Conservation (phyloP, 352 stramenopile species). For the Globisporangium yorkense region DNA sequence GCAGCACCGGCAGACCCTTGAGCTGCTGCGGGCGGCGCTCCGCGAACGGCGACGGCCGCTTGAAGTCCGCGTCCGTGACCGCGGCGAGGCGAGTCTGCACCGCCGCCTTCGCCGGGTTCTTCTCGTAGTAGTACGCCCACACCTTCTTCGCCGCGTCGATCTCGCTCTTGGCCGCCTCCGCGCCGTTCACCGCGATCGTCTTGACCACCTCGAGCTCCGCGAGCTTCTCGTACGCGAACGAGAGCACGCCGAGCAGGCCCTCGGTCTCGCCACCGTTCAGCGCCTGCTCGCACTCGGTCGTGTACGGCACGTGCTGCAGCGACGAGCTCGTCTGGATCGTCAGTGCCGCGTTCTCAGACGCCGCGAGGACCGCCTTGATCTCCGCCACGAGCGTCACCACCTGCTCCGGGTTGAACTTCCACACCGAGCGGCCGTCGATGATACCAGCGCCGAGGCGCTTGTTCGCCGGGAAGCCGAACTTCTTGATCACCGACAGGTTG, state of each 20-base stretch:
- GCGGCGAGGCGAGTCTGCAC: slow-evolving; percentile 54
- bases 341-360: slow-evolving; percentile 35
- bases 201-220: slow-evolving; percentile 83
- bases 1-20: slow-evolving; percentile 67
- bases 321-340: slow-evolving; percentile 87
- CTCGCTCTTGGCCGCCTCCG: slow-evolving; percentile 41
- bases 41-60: slow-evolving; percentile 74
- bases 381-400: slow-evolving; percentile 40
- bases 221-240: slow-evolving; percentile 90
- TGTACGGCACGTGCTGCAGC: slow-evolving; percentile 90
- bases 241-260: slow-evolving; percentile 67
- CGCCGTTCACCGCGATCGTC: slow-evolving; percentile 52
- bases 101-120: slow-evolving; percentile 67
- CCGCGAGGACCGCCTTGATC: slow-evolving; percentile 58
- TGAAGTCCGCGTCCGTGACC: slow-evolving; percentile 72
- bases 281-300: slow-evolving; percentile 64
- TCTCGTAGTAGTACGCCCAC: slow-evolving; percentile 74
- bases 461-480: slow-evolving; percentile 77
- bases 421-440: slow-evolving; percentile 89
- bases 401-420: slow-evolving; percentile 80
- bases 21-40: slow-evolving; percentile 70
- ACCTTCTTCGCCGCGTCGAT: slow-evolving; percentile 56
- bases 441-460: slow-evolving; percentile 88
- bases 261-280: slow-evolving; percentile 70
- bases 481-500: slow-evolving; percentile 75